Base-by-base conservation (phyloP, 352 stramenopile species). In the Stramenopiles sp. region DNA sequence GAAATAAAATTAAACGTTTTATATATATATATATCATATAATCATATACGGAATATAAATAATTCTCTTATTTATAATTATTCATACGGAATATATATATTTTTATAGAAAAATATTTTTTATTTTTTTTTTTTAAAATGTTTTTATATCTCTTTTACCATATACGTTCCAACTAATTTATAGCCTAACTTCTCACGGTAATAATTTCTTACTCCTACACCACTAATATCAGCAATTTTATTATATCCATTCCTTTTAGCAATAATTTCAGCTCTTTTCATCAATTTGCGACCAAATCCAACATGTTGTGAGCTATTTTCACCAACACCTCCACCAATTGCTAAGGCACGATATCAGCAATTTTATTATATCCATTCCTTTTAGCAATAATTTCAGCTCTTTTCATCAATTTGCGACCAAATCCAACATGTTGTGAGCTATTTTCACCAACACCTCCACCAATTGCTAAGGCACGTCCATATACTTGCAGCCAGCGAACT, bases 141-240 rank as follows among this genome's bases (percentile, higher is more conserved):
- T n/a, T n/a, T n/a, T n/a, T n/a, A n/a, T n/a, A n/a, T n/a, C n/a
- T n/a, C n/a, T n/a, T n/a, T n/a, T n/a, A n/a, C n/a, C n/a, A n/a
- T n/a, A n/a, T n/a, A n/a, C n/a, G n/a, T n/a, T n/a, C 13, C 38
- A 53, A 13, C 13, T 13, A 53, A 53, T 13, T 13, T 13, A 53
- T 53, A 53, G 13, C 38, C 38, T 13, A 53, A 13, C 38, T 53
- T 53, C n/a, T n/a, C n/a, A 13, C 90, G 85, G 81, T 96, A 96
- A 79, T 95, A 96, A 80, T 93, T 93, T 31, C 91, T 88, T 63
- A 94, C 89, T 63, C 91, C 91, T n/a, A 96, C 88, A 63, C 91
- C 91, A 6, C 88, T 88, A 78, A 95, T 95, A 32, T 95, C 90
- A 13, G 88, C 90, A 43, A 95, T 80, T 84, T 94, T 94, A 7